Base-by-base conservation (phyloP, 1,284 basidiomycete species). In the Veloboletus limbatus region DNA sequence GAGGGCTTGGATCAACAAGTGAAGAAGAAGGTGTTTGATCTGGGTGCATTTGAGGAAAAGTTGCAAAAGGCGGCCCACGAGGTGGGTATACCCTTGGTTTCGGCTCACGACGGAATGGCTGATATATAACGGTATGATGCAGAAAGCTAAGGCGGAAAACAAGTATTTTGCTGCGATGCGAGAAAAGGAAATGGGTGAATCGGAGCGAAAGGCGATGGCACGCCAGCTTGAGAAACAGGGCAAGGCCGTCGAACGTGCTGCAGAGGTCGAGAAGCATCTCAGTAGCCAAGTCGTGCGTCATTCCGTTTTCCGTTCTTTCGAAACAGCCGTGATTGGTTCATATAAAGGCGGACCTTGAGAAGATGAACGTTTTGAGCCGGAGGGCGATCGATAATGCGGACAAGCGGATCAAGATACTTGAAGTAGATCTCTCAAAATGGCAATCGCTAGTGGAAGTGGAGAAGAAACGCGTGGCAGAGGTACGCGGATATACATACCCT, bases 61-160 rank as follows among this genome's bases (percentile, higher is more conserved):
- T 61, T 95, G 40, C 66, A 69, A 43, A 88, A 84, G 62, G 65
- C 73, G 31, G 69, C 67, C 16, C 73, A 79, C 20, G 90, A 93
- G 62, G 90, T 89, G 52, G 53, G 3, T 38, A 13, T 41, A 27
- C 21, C 21, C 3, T 1, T 28, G 13, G 3, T 4, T 6, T 24
- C 31, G 6, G 6, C 2, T 0, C 3, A 17, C 1, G 6, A n/a
- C 14, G 7, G 30, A 8, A 2, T 6, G 26, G 17, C 31, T 43
- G 25, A 45, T 24, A 40, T 1, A 6, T 6, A 31, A 25, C 10
- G 22, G 14, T 4, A 4, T 21, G 18, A 33, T n/a, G 36, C 58
- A 88, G 81, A 88, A 82, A 85, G 89, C 92, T 11, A 97, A 96
- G 69, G 85, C 90, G 17, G 95, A 98, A 59, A 97, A 94, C 74